Percentiles rank a stretch among this genome's conserved stretches.
phyloP scores from a whole-genome alignment of 768 basidiomycete species.

The Tylopilus sp. region DNA sequence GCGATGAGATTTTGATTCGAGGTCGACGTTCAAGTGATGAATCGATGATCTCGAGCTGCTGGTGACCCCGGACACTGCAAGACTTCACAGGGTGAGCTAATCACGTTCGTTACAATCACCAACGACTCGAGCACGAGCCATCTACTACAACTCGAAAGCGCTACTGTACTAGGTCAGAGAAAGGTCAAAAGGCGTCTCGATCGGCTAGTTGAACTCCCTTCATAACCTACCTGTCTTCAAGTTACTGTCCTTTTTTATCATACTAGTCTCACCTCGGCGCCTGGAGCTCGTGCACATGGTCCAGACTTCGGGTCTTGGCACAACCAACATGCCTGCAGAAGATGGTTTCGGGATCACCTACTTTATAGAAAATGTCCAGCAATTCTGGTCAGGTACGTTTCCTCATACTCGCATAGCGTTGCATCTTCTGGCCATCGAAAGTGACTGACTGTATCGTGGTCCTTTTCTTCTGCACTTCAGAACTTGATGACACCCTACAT shows the following conservation, averaged over 20 bases:
- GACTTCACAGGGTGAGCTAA: background rate
- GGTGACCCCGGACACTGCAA: constrained; percentile 23
- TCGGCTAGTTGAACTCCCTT: background rate
- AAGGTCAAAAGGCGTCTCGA: background rate
- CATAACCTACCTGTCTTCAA: background rate
- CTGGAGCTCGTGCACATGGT: constrained; percentile 11
- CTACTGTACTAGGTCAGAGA: background rate
- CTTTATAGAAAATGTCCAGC: constrained; percentile 76
- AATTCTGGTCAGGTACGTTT: constrained; percentile 84
- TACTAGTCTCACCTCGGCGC: constrained; percentile 6
- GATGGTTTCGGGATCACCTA: constrained; percentile 80
- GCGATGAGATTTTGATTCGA: no score
- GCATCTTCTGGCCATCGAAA: constrained; percentile 6
- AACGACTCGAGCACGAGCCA: constrained; percentile 8
- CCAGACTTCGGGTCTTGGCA: constrained; percentile 15
- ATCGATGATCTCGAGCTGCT: no score
- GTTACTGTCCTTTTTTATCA: constrained; percentile 4
- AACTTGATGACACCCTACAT: constrained; percentile 80
- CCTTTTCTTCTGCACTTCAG: constrained; percentile 38
- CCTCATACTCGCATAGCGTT: background rate
- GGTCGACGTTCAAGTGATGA: no score
- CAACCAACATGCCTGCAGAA: constrained; percentile 34
- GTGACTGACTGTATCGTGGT: background rate
- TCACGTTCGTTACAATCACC: background rate
- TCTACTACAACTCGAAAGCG: background rate